Conservation (phyloP, 257 asterid species). For the Avicennia marina region DNA sequence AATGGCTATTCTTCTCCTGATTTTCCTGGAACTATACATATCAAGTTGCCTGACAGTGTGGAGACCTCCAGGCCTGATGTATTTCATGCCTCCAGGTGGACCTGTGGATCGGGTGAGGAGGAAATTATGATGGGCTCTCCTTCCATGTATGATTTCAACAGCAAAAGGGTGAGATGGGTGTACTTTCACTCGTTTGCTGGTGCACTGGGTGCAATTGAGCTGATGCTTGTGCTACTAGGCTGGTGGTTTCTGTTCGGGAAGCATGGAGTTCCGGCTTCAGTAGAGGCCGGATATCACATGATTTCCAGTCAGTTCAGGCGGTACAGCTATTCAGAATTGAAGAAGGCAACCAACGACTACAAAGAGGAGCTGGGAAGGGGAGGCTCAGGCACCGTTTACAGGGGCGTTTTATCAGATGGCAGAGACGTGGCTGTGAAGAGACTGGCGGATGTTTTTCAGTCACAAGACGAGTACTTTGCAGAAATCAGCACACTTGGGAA, state of each 20-base stretch:
- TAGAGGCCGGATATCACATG: slow-evolving; percentile 47
- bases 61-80: slow-evolving; percentile 22
- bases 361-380: slow-evolving; percentile 50
- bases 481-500: slow-evolving; percentile 45
- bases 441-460: slow-evolving; percentile 30
- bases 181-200: slow-evolving; percentile 33
- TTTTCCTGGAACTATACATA: slow-evolving; percentile 40
- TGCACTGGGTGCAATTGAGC: slow-evolving; percentile 32
- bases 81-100: slow-evolving; percentile 22
- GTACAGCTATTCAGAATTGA: slow-evolving; percentile 35
- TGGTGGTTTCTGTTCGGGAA: slow-evolving; percentile 49
- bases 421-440: slow-evolving; percentile 54
- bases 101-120: slow-evolving; percentile 16
- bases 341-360: slow-evolving; percentile 43
- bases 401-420: slow-evolving; percentile 38
- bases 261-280: slow-evolving; percentile 39
- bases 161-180: slow-evolving; percentile 32
- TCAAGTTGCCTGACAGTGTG: slow-evolving; percentile 42
- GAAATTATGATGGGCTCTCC: slow-evolving; percentile 22
- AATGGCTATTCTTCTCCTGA: slow-evolving; percentile 51
- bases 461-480: slow-evolving; percentile 45
- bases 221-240: slow-evolving; percentile 27
- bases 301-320: slow-evolving; percentile 37
- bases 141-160: slow-evolving; percentile 35
- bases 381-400: slow-evolving; percentile 46